Base-by-base conservation (phyloP, 2,329 filamentous ascomycete species). In the Penicillium sp. region DNA sequence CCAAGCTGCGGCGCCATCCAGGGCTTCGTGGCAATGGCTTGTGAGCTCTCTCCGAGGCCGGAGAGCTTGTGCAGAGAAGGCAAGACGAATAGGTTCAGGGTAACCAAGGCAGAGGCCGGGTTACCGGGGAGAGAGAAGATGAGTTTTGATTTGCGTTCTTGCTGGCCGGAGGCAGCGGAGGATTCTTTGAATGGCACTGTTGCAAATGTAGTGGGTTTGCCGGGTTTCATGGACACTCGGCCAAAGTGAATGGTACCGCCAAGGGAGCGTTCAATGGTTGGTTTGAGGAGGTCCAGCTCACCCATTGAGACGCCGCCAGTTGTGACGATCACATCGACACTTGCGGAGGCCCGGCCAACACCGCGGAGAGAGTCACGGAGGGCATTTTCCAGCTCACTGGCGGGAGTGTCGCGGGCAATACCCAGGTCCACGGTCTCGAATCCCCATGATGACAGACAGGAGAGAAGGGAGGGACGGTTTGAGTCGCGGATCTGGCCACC, bases 231-330 rank as follows among this genome's bases (percentile, higher is more conserved):
- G 54, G 89, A 85, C 3, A 99, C 95, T 3, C 95, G 89, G 25
- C 95, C 95, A 67, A 99, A 99, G 75, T 97, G 95, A 64, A 99
- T 96, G 0, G 88, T 95, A 8, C 95, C 95, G 55, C 92, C 92
- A 1, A 99, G 84, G 1, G 87, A 83, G 43, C 93, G 88, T 78
- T 98, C 95, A 67, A 99, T 91, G 0, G 93, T 98, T 0, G 95
- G 93, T 73, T 99, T 99, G 21, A 99, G 85, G 8, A 99, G 87
- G 74, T 99, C 95, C 2, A 97, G 86, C 77, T 99, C 95, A 55
- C 95, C 95, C 95, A 99, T 99, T 10, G 91, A 96, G 21, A 98
- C 95, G 48, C 95, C 95, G 23, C 95, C 95, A 0, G 90, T 93
- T 16, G 95, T 98, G 68, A 99, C 87, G 57, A 99, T 83, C 13